These are phyloP conservation scores for Grifola frondosa DNA, from an alignment of 1,284 basidiomycete genomes.

Conservation along the genomic window DNA sequence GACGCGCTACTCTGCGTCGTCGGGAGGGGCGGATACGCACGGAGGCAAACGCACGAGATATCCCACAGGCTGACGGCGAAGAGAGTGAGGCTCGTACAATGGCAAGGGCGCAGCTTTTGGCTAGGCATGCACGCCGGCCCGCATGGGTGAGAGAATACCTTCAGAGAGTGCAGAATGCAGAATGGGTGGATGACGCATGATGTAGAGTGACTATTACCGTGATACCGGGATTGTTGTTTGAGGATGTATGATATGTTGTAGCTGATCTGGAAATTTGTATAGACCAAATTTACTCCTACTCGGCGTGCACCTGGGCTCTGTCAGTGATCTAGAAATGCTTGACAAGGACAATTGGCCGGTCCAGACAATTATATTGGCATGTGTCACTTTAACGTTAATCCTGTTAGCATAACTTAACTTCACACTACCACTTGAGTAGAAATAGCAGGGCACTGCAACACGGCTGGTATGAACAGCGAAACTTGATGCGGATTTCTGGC, in stretches of 20 bases:
- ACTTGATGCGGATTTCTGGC: too few relatives aligned
- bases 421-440: too few relatives aligned
- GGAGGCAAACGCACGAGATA: constrained; percentile 54
- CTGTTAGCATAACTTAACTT: too few relatives aligned
- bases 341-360: too few relatives aligned
- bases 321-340: background rate
- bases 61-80: constrained; percentile 31
- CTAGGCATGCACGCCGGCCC: constrained; percentile 51
- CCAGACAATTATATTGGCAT: too few relatives aligned
- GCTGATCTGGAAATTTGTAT: background rate
- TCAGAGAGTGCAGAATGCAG: constrained; percentile 58
- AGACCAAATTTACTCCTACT: too few relatives aligned
- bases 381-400: too few relatives aligned
- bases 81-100: constrained; percentile 35
- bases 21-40: constrained; percentile 69
- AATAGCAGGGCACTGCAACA: too few relatives aligned
- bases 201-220: constrained; percentile 12
- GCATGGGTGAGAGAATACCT: constrained; percentile 67
- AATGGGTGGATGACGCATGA: constrained; percentile 72
- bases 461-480: too few relatives aligned
- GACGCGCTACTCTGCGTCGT: constrained; percentile 55
- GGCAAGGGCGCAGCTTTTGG: constrained; percentile 42
- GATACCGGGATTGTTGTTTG: background rate
- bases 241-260: constrained; percentile 13
- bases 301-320: background rate